These are phyloP conservation scores for Saposhnikovia divaricata DNA, from an alignment of 129 eudicot genomes.

Conservation along the genomic window DNA sequence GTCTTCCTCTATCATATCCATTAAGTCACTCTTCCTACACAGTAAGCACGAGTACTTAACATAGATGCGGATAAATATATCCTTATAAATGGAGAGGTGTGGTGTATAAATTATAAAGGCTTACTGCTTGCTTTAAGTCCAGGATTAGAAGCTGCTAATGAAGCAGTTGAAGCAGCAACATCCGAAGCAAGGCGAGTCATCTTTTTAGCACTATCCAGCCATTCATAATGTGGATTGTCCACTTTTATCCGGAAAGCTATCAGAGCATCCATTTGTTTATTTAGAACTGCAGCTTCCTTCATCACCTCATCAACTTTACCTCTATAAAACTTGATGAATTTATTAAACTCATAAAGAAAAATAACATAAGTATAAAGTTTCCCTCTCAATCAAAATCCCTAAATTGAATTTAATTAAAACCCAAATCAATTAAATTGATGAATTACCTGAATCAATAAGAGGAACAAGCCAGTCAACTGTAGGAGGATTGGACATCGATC, in stretches of 20 bases:
- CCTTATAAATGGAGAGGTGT: not conserved
- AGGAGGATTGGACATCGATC: too few species aligned
- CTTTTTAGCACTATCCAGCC: not conserved
- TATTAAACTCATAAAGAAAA: conserved; percentile 63
- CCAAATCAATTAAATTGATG: too few species aligned
- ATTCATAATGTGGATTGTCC: conserved; percentile 22
- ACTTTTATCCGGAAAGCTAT: conserved; percentile 46
- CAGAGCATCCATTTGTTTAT: conserved; percentile 53
- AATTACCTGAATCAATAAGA: too few species aligned
- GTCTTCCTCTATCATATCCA: conserved; percentile 15
- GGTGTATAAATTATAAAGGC: not conserved
- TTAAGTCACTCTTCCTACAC: not conserved
- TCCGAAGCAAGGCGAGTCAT: conserved; percentile 20
- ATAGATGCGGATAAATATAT: not conserved
- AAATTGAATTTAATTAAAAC: too few species aligned
- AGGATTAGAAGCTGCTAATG: conserved; percentile 24
- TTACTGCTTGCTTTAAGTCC: conserved; percentile 17
- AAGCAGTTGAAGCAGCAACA: conserved; percentile 23
- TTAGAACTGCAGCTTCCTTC: conserved; percentile 36
- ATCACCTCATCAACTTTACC: conserved; percentile 40
- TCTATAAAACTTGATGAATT: conserved; percentile 38
- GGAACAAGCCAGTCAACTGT: too few species aligned
- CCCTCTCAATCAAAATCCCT: too few species aligned
- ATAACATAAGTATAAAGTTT: too few species aligned
- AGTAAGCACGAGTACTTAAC: not conserved